Base-by-base conservation (phyloP, 75 land plant species). In the Sequoia sempervirens region DNA sequence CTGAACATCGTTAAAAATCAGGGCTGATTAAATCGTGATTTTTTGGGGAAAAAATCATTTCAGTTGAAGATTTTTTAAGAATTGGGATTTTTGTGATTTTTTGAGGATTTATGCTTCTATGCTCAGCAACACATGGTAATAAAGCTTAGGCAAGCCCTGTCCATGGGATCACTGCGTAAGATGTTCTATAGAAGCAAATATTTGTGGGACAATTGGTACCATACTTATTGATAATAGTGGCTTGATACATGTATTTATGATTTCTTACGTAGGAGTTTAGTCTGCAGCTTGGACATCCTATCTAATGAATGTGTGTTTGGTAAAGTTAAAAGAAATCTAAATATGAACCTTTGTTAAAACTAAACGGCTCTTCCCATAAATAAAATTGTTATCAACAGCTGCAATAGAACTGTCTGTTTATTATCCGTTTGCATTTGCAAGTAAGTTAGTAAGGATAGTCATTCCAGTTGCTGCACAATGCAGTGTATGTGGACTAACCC, bases 381-480 rank as follows among this genome's bases (percentile, higher is more conserved):
- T 40, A 45, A 38, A 74, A 38, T 23, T 23, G 37, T 38, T 38
- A 75, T 75, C 45, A 75, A 20, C 17, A 18, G 43, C 26, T 75
- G 26, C 20, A 38, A 75, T 20, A 37, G 26, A 75, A 75, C 17
- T 75, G 18, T 61, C n/a, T 20, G 26, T 6, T n/a, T n/a, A n/a
- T 26, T 78, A 2, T 41, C 30, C 4, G 45, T 78, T 78, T 45
- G 13, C 46, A 43, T 41, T 18, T 45, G 46, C 26, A 78, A 11
- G 50, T 78, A 45, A 3, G 0, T 78, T 11, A 2, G n/a, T 3
- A 43, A 43, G 46, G 13, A 78, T 26, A 45, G 26, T 43, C 13
- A 20, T 78, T 78, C 80, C 45, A 41, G n/a, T 45, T 78, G 46
- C 50, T n/a, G 20, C 40, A n/a, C 46, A n/a, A 78, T 76, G 80